A percentile compares a stretch with the other conserved stretches of the same genome.
phyloP scores from a whole-genome alignment of 371 early-diverging fungal genomes.

The Rhizopus delemar region DNA sequence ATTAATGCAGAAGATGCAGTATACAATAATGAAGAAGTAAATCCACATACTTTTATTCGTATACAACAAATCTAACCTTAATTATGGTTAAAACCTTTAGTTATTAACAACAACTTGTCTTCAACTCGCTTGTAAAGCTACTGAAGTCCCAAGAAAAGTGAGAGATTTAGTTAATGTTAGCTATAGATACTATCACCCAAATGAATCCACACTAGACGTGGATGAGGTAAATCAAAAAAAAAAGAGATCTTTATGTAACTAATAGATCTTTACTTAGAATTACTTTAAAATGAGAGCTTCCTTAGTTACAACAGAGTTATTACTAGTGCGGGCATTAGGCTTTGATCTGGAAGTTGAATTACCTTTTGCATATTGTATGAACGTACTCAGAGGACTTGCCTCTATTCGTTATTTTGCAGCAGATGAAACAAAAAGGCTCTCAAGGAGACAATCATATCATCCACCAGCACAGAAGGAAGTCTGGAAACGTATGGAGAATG shows the following conservation, averaged over 20 bases:
- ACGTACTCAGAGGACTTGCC: conserved; percentile 44
- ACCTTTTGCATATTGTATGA: conserved; percentile 50
- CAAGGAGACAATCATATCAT: conserved; percentile 12
- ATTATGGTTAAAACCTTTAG: conserved; percentile 16
- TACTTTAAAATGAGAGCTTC: conserved; percentile 53
- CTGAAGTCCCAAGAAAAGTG: conserved; percentile 58
- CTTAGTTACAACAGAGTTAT: conserved; percentile 44
- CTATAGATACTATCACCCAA: conserved; percentile 50
- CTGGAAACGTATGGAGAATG: conserved; percentile 41
- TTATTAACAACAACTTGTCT: conserved; percentile 54
- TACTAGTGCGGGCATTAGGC: conserved; percentile 47
- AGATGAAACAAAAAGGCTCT: conserved; percentile 19
- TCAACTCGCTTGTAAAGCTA: conserved; percentile 58
- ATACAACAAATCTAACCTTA: background rate
- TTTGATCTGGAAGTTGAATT: conserved; percentile 50
- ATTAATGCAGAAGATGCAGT: conserved; percentile 27
- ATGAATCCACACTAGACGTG: conserved; percentile 36
- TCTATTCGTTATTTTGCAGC: conserved; percentile 34
- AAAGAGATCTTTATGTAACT: background rate
- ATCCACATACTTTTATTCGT: background rate
- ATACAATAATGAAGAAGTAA: conserved; percentile 41
- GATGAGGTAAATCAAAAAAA: conserved; percentile 32
- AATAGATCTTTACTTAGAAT: conserved; percentile 13
- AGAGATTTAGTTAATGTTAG: conserved; percentile 62
- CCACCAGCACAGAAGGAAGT: conserved; percentile 36